A percentile compares a stretch with the other conserved stretches of the same genome.
Conservation (phyloP, 768 basidiomycete genomes). For the Podaxis sp. region DNA sequence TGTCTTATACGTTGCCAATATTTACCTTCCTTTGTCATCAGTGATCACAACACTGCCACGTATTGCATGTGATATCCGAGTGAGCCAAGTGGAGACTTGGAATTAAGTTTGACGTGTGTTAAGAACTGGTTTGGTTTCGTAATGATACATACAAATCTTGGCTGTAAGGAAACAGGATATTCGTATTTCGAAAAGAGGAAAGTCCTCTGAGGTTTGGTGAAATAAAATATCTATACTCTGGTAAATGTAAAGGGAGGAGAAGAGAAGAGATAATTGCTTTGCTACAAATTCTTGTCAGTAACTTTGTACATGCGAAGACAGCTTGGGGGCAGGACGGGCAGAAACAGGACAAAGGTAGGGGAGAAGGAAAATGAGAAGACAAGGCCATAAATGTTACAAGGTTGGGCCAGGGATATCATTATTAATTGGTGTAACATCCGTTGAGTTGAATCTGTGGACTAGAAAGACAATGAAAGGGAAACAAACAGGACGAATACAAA, state of each 20-base stretch:
- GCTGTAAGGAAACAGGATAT: too few relatives aligned
- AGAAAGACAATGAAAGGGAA: neutral
- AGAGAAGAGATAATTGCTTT: neutral
- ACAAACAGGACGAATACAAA: neutral
- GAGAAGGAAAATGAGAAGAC: neutral
- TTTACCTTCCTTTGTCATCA: neutral
- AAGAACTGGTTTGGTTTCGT: too few relatives aligned
- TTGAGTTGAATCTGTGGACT: neutral
- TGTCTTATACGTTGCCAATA: slow-evolving; percentile 6
- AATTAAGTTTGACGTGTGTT: neutral
- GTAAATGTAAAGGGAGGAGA: neutral
- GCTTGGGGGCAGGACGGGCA: neutral
- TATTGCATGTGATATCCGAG: neutral
- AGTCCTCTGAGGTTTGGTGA: neutral
- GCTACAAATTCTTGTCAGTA: slow-evolving; percentile 12
- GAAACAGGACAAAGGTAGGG: neutral
- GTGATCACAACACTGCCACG: neutral
- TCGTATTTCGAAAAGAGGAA: too few relatives aligned
- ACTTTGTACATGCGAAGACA: neutral
- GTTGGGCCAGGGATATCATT: neutral
- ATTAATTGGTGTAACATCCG: neutral
- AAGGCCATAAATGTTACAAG: neutral
- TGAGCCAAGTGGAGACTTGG: neutral
- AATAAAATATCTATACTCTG: neutral
- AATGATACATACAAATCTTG: too few relatives aligned